Evolutionary conservation across 108 stramenopile species (phyloP).

Genomic region (Nitzschia inconspicua): DNA sequence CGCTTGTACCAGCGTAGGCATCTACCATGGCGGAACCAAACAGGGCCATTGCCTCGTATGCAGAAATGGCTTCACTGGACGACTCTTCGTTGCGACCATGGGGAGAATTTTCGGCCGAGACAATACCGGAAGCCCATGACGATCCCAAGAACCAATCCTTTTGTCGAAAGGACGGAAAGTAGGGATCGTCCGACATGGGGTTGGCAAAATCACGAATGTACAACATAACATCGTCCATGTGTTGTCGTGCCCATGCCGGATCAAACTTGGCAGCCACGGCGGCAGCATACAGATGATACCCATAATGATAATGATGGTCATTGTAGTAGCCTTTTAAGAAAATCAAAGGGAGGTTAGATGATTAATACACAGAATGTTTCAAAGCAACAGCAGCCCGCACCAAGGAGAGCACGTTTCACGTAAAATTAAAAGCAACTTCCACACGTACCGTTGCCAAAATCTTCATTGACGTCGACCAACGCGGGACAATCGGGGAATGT

Average conservation of each 20-base stretch:
- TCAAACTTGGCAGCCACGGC: constrained; percentile 74
- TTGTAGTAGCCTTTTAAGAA: constrained; percentile 65
- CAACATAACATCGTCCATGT: constrained; percentile 67
- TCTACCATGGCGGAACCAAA: constrained; percentile 69
- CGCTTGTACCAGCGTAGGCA: neutral
- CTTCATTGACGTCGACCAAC: constrained; percentile 59
- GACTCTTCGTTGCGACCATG: constrained; percentile 91
- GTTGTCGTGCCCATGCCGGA: constrained; percentile 61
- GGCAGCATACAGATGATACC: constrained; percentile 87
- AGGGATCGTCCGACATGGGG: constrained; percentile 59
- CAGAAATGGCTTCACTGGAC: constrained; percentile 85
- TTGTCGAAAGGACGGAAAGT: constrained; percentile 77
- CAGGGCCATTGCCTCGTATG: constrained; percentile 82
- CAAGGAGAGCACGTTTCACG: neutral
- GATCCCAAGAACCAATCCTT: constrained; percentile 77
- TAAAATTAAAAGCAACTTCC: neutral
- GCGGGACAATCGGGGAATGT: constrained; percentile 70
- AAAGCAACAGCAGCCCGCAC: neutral
- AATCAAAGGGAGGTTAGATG: neutral
- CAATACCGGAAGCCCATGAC: constrained; percentile 81
- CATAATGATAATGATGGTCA: constrained; percentile 91
- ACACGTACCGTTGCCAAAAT: constrained; percentile 74
- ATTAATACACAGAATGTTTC: neutral
- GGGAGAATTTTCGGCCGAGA: constrained; percentile 52
- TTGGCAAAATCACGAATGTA: constrained; percentile 88